Evolutionary conservation across 176 grass and related monocot species (phyloP), one percentile per base, ranked within the genome.

Genomic region (Hyparrhenia diplandra): DNA sequence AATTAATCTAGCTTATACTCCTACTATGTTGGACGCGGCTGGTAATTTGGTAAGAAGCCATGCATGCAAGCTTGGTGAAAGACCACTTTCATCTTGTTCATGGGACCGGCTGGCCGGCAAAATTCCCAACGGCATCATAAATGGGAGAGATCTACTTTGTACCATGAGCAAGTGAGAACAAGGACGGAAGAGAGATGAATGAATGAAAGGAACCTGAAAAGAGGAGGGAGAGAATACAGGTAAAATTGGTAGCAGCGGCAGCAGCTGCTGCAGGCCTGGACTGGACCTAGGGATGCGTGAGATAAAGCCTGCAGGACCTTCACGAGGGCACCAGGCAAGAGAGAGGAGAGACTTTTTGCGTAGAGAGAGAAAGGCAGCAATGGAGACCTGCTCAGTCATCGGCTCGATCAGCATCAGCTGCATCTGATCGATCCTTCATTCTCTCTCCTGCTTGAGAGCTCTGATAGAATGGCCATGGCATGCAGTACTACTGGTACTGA

Each of bases 281-380:
- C 41, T 5, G 25, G 60, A 69, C 84, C 83, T 97, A 71, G 92
- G 87, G 88, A 94, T 90, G 85, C 85, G 88, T 78, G 85, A 92
- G 45, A 71, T 71, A 71, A 90, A 98, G 95, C 60, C 86, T 91
- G 92, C 83, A 85, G 73, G 59, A 78, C 18, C 69, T 91, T 94
- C 92, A 94, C 95, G 92, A 94, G 89, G 68, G 55, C 64, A 17
- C 41, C 84, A 75, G 75, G 34, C 14, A 68, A 3, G 30, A 35
- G 17, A 21, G 64, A 35, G 64, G 68, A 69, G 21, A n/a, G 67
- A 71, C 42, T 24, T n/a, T 13, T 68, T 25, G 4, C 2, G 4
- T 3, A 13, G 36, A 30, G 12, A 28, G 60, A 61, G 57, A 30
- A 1, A 14, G n/a, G n/a, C n/a, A n/a, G n/a, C n/a, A n/a, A n/a